These are phyloP conservation scores for Chionographis japonica DNA, from an alignment of 106 monocot genomes.

Conservation along the genomic window DNA sequence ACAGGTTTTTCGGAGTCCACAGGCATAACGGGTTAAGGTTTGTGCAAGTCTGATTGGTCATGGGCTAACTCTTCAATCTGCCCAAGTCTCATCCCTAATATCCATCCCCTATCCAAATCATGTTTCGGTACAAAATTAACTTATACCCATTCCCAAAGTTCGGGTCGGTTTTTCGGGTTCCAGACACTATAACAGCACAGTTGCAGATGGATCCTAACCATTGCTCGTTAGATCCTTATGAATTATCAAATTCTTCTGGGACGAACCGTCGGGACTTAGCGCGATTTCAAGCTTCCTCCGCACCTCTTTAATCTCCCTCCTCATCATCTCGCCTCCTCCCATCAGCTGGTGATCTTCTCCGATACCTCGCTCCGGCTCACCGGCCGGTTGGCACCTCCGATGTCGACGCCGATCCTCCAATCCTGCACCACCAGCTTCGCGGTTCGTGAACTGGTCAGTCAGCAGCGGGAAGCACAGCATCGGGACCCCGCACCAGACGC, in stretches of 20 bases:
- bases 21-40: no score
- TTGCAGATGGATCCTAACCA: background rate
- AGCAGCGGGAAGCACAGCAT: constrained; percentile 63
- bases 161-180: no score
- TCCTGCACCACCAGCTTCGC: constrained; percentile 53
- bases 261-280: constrained; percentile 17
- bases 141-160: no score
- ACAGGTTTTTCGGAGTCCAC: no score
- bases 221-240: constrained; percentile 15
- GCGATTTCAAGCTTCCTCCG: constrained; percentile 27
- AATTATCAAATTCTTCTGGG: constrained; percentile 27
- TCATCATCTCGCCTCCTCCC: constrained; percentile 12
- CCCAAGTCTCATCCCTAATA: no score
- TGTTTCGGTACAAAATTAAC: no score
- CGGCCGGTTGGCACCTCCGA: constrained; percentile 4
- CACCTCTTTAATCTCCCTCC: constrained; percentile 15
- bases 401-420: constrained; percentile 35
- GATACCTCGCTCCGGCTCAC: constrained; percentile 17
- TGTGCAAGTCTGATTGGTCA: no score
- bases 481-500: constrained; percentile 41
- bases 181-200: no score
- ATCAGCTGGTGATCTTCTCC: constrained; percentile 24
- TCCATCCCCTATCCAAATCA: no score
- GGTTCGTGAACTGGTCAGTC: constrained; percentile 67
- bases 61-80: no score